A percentile compares a stretch with the other conserved stretches of the same genome.
Evolutionary conservation across 1,284 basidiomycete genomes (phyloP).

Genomic region (Anthracocystis walkeri): DNA sequence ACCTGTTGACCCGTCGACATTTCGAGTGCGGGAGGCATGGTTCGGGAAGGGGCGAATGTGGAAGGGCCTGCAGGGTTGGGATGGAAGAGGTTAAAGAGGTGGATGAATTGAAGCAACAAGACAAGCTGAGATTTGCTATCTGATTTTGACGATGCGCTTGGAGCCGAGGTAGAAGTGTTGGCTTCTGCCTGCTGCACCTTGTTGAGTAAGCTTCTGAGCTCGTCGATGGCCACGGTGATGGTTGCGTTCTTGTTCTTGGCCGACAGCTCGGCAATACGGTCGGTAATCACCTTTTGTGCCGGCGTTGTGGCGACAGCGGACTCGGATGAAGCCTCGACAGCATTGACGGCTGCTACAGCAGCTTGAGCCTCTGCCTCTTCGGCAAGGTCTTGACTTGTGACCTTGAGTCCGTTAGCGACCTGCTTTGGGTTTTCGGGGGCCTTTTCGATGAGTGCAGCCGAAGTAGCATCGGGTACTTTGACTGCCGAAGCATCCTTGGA

Average conservation of each 20-base stretch:
- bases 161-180: neutral
- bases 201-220: slow-evolving; percentile 32
- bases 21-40: slow-evolving; percentile 37
- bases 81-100: slow-evolving; percentile 52
- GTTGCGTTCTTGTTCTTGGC: slow-evolving; percentile 30
- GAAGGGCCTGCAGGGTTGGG: slow-evolving; percentile 30
- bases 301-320: slow-evolving; percentile 11
- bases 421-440: slow-evolving; percentile 31
- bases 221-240: slow-evolving; percentile 32
- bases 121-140: slow-evolving; percentile 32
- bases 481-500: slow-evolving; percentile 17
- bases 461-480: slow-evolving; percentile 34
- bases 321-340: slow-evolving; percentile 15
- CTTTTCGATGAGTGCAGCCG: slow-evolving; percentile 38
- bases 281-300: slow-evolving; percentile 34
- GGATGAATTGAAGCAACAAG: slow-evolving; percentile 53
- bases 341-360: slow-evolving; percentile 40
- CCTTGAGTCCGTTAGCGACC: slow-evolving; percentile 45
- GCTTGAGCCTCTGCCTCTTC: slow-evolving; percentile 45
- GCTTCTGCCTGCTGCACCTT: slow-evolving; percentile 32
- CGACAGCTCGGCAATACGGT: slow-evolving; percentile 23
- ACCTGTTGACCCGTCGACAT: slow-evolving; percentile 50
- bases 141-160: slow-evolving; percentile 9
- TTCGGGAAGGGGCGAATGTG: slow-evolving; percentile 29
- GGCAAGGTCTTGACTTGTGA: slow-evolving; percentile 37